Evolutionary conservation across 805 yeast species (phyloP), one percentile per base, ranked within the genome.

Genomic region (Kregervanrija fluxuum): DNA sequence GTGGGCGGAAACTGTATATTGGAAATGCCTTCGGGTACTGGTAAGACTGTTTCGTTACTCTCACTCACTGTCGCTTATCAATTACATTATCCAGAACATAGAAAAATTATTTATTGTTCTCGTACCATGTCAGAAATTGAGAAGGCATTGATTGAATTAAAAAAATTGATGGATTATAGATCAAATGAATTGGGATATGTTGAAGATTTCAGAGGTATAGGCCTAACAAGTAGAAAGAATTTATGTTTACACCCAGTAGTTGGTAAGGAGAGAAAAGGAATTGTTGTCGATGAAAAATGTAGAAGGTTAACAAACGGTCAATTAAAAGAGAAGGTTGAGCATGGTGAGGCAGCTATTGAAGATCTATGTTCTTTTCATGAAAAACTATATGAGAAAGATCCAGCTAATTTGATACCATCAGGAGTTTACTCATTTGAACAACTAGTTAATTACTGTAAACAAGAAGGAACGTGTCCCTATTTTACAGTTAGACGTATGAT

Each of bases 21-120:
- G 58, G 99, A 93, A 68, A 93, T 93, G 99, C 99, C 99, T 54
- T 93, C 99, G 5, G 99, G 99, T 4, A 93, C 99, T 3, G 99
- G 99, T 37, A 93, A 93, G 62, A 93, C 99, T 34, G 85, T 93
- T 3, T 89, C 98, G 0, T 71, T 93, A 60, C 70, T 93, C 30
- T 88, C 98, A 0, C 67, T 93, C 38, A 88, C 98, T 0, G 88
- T 93, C 38, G 96, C 99, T 11, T 93, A 93, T 64, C 99, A 93
- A 62, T 80, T 87, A 86, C 70, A 65, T 59, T 90, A 91, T 61
- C 95, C 96, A 9, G 97, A 91, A 57, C 96, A 88, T 59, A 69
- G 96, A 13, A 93, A 91, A 71, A 81, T 93, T 53, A 87, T 93
- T 6, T 93, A 93, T 66, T 93, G 99, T 65, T 93, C 99, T 5